These are phyloP conservation scores for Coemansia sp. DNA, from an alignment of 192 early-diverging fungal species.

Conservation along the genomic window DNA sequence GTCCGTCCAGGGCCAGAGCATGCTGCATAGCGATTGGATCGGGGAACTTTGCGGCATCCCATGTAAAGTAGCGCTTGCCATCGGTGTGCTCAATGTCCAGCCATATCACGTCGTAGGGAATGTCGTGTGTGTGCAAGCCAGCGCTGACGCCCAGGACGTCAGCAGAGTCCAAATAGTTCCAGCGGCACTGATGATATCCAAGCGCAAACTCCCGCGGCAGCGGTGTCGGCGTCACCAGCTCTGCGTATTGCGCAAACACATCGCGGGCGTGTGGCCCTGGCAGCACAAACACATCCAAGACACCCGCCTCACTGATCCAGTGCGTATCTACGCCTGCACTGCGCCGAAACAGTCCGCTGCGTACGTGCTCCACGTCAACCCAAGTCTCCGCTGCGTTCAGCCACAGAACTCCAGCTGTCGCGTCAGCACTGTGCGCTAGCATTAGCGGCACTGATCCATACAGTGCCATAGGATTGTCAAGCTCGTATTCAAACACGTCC, in stretches of 20 bases:
- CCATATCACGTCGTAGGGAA: conserved; percentile 99
- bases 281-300: conserved; percentile 87
- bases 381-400: conserved; percentile 97
- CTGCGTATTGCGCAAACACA: conserved; percentile 70
- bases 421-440: conserved; percentile 78
- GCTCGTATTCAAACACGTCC: conserved; percentile 97
- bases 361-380: conserved; percentile 86
- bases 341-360: conserved; percentile 38
- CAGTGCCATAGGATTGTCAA: conserved; percentile 94
- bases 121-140: conserved; percentile 85
- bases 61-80: conserved; percentile 96
- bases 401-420: conserved; percentile 81
- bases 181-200: conserved; percentile 95
- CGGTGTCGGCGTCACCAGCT: conserved; percentile 75
- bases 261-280: conserved; percentile 67
- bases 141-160: conserved; percentile 85
- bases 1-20: conserved; percentile 65
- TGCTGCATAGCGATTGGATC: conserved; percentile 83
- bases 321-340: conserved; percentile 62
- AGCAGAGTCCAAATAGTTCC: conserved; percentile 93
- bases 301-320: conserved; percentile 92
- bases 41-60: conserved; percentile 91
- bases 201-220: conserved; percentile 88
- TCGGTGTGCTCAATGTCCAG: conserved; percentile 99
- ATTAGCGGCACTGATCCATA: conserved; percentile 96